Percentiles rank a stretch among this genome's conserved stretches.
These are phyloP conservation scores for Coprinellus micaceus DNA, from an alignment of 768 basidiomycete genomes.

Conservation along the genomic window DNA sequence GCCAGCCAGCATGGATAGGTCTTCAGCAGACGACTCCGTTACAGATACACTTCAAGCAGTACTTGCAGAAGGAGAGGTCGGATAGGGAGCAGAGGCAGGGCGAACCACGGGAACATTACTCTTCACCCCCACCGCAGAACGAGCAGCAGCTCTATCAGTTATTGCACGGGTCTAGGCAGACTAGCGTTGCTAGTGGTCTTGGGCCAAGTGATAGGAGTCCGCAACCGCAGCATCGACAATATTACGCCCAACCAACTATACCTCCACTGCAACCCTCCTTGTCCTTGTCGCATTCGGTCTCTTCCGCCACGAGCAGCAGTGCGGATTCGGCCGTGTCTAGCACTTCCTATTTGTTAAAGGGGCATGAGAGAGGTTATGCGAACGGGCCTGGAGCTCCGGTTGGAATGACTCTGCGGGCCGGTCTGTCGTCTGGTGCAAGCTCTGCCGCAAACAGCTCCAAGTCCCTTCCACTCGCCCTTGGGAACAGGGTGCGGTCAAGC, in stretches of 20 bases:
- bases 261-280: background rate
- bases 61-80: background rate
- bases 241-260: background rate
- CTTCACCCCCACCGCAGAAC: background rate
- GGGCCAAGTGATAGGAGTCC: background rate
- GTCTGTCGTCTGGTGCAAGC: background rate
- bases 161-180: slow-evolving; percentile 7
- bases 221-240: slow-evolving; percentile 10
- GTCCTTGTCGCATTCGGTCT: background rate
- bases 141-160: slow-evolving; percentile 7
- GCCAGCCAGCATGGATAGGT: background rate
- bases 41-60: background rate
- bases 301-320: background rate
- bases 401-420: background rate
- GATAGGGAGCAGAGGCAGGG: background rate
- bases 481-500: background rate
- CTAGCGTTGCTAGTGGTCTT: background rate
- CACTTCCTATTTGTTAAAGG: background rate
- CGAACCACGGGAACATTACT: background rate
- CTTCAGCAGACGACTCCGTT: background rate
- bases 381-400: background rate
- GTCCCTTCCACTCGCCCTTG: slow-evolving; percentile 4
- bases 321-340: background rate
- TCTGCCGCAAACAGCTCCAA: slow-evolving; percentile 7
- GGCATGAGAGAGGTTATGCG: background rate